Evolutionary conservation across 768 basidiomycete species (phyloP), one percentile per base, ranked within the genome.

Genomic region (Mrakia gelida): DNA sequence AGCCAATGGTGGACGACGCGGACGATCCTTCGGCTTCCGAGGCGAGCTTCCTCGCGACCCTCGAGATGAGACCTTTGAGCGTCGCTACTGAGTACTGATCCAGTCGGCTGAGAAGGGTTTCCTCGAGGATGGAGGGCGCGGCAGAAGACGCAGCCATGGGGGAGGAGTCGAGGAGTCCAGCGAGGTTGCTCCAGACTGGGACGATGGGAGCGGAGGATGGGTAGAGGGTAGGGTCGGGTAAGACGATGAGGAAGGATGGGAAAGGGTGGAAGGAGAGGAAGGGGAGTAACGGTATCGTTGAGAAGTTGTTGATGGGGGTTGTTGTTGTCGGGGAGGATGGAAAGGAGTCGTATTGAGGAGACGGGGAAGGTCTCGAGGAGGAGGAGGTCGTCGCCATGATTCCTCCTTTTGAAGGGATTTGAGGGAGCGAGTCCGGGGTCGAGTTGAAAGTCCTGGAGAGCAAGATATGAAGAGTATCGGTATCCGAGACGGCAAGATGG

Each of bases 221-320:
- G 26, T 59, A 41, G 21, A 52, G 18, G 23, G 54, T 16, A 16
- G 32, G 23, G 38, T 56, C 26, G 0, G 73, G 32, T 5, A 34
- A 34, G 41, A 26, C 16, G 28, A 61, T 43, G 4, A 73, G 32
- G 49, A 73, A 26, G 32, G 73, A 59, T 26, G 73, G 73, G 38
- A 73, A 62, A 16, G 73, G 26, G 52, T 73, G 54, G 6, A 54
- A 32, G 21, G 54, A 38, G 2, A 73, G 73, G 54, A 73, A 73
- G 8, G 54, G 73, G 13, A 73, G 13, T 28, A 73, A 56, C 9
- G 73, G 73, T n/a, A 59, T n/a, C 0, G n/a, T 6, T 6, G 54
- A 32, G 73, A 73, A 32, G 23, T 56, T 49, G 54, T n/a, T 7
- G 28, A 54, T 16, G 1, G 72, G 30, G 0, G 32, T 8, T 18